Conservation (phyloP, 495 filamentous ascomycete genomes). For the Amphirosellinia nigrospora region DNA sequence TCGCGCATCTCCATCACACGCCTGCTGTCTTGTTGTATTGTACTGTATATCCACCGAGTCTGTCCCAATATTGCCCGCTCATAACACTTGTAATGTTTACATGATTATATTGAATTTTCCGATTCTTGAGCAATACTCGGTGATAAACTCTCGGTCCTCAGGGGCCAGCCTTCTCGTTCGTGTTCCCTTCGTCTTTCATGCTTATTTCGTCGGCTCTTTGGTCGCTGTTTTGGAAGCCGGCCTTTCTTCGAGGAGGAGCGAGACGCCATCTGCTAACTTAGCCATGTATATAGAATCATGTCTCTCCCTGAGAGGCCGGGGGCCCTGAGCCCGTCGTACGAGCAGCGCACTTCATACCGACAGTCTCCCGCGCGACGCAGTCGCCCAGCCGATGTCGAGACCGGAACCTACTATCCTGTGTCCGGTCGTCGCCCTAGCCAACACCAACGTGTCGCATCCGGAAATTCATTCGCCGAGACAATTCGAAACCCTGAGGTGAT, state of each 20-base stretch:
- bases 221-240: not conserved
- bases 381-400: conserved; percentile 70
- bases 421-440: conserved; percentile 39
- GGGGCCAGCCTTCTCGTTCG: conserved; percentile 25
- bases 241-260: not conserved
- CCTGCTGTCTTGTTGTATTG: conserved; percentile 3
- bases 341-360: conserved; percentile 65
- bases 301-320: conserved; percentile 71
- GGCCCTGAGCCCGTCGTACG: conserved; percentile 63
- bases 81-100: not conserved
- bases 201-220: not conserved
- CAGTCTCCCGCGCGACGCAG: conserved; percentile 69
- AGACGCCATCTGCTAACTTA: conserved; percentile 11
- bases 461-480: conserved; percentile 56
- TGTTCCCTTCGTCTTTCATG: conserved; percentile 24
- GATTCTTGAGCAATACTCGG: not conserved
- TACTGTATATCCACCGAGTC: not conserved
- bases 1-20: conserved; percentile 16
- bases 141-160: conserved; percentile 14
- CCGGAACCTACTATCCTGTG: conserved; percentile 55
- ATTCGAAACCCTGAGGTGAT: conserved; percentile 54
- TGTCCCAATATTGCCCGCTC: conserved; percentile 1
- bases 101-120: not conserved
- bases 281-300: conserved; percentile 52
- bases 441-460: conserved; percentile 58